phyloP scores from a whole-genome alignment of 352 stramenopile species.

The Bremia lactucae region DNA sequence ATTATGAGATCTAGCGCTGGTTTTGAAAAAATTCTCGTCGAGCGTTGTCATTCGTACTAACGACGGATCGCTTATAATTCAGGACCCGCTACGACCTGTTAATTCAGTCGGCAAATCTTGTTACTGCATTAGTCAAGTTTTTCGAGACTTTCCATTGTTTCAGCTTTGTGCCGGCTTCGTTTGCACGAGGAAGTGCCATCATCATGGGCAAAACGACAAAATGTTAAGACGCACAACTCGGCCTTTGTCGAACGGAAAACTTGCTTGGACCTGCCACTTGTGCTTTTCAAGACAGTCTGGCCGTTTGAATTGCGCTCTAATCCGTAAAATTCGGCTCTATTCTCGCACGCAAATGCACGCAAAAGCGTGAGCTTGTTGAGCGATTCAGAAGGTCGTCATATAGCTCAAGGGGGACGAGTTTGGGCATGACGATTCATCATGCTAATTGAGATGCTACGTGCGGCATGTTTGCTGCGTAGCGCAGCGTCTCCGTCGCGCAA shows the following conservation, averaged over 20 bases:
- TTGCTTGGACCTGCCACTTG: conserved; percentile 85
- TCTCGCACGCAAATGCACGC: conserved; percentile 90
- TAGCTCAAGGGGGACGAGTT: conserved; percentile 96
- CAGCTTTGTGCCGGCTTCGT: conserved; percentile 68
- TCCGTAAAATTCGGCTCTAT: conserved; percentile 95
- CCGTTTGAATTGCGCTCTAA: conserved; percentile 81
- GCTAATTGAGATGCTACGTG: conserved; percentile 77
- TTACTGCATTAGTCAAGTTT: conserved; percentile 76
- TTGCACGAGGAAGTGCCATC: conserved; percentile 69
- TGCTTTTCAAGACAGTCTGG: conserved; percentile 84
- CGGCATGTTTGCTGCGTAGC: conserved; percentile 68
- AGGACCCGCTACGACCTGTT: conserved; percentile 49
- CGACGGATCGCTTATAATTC: conserved; percentile 48
- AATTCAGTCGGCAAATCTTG: conserved; percentile 83
- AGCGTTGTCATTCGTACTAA: conserved; percentile 26
- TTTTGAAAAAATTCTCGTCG: conserved; percentile 86
- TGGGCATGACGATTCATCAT: conserved; percentile 96
- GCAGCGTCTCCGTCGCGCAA: conserved; percentile 86
- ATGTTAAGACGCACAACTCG: conserved; percentile 85
- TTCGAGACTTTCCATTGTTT: conserved; percentile 78
- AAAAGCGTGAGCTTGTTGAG: conserved; percentile 89
- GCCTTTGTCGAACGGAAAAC: conserved; percentile 85
- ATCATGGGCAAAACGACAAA: conserved; percentile 40
- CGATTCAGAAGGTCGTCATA: conserved; percentile 95
- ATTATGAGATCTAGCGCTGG: conserved; percentile 70